Base-by-base conservation (phyloP, 768 basidiomycete genomes). In the Boletus patriciae region DNA sequence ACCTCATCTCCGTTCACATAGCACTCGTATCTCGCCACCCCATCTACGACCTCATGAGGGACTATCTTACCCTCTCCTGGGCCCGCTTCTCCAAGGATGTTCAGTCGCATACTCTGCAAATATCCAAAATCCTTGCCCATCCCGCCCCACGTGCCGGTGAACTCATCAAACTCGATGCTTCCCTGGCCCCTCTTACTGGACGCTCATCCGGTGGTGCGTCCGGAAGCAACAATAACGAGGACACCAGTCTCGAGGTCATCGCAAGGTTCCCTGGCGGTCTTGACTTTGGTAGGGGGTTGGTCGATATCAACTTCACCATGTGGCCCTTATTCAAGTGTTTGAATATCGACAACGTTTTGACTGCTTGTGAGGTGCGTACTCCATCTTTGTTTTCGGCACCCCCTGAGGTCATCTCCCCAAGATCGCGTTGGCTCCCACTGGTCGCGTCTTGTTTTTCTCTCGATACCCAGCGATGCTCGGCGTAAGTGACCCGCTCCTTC, bases 261-360 rank as follows among this genome's bases (percentile, higher is more conserved):
- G 90, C 92, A 23, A 85, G 92, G 47, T 93, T 94, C 76, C 92
- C 92, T 27, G 94, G 94, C n/a, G 91, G 92, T 19, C 81, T 96
- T 44, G 94, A 96, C 72, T 94, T 96, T 66, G 92, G 94, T 27
- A 83, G 87, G 42, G 94, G 94, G 1, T 77, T 96, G 46, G 90
- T 95, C 34, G 92, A 95, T 62, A 91, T 94, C 67, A 95, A 96
- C 73, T 94, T 95, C 68, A 94, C 93, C 38, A 91, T 97, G 84
- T 98, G 94, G 93, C 95, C 95, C 2, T 69, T 98, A 48, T 97
- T 98, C 80, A 90, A 94, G 70, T 89, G 88, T 57, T 73, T 98
- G 57, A 94, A 93, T 64, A 84, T 96, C 53, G 95, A 97, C 69
- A 94, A 96, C 63, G 90, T 98, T 59, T 75, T 98, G 58, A 94